Conservation (phyloP, 169 alveolate species). For the Plasmodium coatneyi region DNA sequence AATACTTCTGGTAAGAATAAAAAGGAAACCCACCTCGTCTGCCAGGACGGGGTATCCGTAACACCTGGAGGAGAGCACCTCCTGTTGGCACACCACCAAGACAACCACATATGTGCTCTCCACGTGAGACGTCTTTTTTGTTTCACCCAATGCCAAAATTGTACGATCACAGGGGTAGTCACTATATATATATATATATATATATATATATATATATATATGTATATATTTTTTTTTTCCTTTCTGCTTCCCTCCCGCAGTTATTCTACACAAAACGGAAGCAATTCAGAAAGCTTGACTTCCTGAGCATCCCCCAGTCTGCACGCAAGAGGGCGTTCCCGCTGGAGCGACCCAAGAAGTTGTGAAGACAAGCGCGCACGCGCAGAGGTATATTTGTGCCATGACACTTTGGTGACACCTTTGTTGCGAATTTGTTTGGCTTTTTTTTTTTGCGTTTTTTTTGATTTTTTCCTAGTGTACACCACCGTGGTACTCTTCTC, state of each 20-base stretch:
- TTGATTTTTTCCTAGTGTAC: neutral
- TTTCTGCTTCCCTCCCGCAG: neutral
- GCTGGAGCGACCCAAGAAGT: constrained; percentile 31
- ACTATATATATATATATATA: neutral
- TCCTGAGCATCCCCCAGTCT: constrained; percentile 63
- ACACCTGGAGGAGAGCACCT: neutral
- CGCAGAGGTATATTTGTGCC: neutral
- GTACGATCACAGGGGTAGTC: neutral
- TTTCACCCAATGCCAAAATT: neutral
- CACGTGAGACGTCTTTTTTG: neutral
- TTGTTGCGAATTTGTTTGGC: neutral
- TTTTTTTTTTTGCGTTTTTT: too few species aligned
- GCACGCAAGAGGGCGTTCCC: constrained; percentile 63
- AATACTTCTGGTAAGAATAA: constrained; percentile 49
- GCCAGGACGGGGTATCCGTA: neutral
- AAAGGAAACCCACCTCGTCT: neutral
- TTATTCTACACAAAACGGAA: constrained; percentile 41
- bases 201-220: too few species aligned
- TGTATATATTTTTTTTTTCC: neutral
- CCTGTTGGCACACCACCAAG: neutral
- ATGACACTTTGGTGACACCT: neutral
- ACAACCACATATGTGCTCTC: neutral
- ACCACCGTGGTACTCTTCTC: neutral
- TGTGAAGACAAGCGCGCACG: constrained; percentile 6
- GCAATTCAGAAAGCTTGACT: constrained; percentile 28